A percentile compares a stretch with the other conserved stretches of the same genome.
These are phyloP conservation scores for Leccinum olivaceopallidum DNA, from an alignment of 768 basidiomycete species.

Conservation along the genomic window DNA sequence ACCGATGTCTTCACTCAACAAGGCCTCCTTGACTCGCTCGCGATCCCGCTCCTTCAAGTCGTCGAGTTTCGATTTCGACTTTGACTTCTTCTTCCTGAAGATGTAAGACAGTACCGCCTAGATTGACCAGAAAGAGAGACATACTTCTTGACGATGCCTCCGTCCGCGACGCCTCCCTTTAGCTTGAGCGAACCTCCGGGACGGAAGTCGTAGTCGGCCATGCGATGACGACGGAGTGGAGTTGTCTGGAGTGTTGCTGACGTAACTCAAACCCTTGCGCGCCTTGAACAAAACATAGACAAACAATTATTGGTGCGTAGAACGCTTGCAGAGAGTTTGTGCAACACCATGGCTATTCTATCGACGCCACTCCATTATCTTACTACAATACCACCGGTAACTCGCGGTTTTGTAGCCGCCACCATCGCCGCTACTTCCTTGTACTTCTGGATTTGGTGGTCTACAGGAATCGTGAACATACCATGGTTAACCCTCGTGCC, in stretches of 20 bases:
- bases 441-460: conserved; percentile 67
- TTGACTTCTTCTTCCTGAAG: conserved; percentile 79
- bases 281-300: conserved; percentile 22
- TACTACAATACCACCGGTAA: conserved; percentile 75
- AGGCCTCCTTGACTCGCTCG: conserved; percentile 47
- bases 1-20: conserved; percentile 49
- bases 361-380: conserved; percentile 70
- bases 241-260: conserved; percentile 25
- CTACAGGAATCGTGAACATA: conserved; percentile 41
- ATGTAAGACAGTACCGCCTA: conserved; percentile 10
- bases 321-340: not conserved
- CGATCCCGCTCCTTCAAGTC: conserved; percentile 45
- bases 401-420: conserved; percentile 66
- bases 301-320: conserved; percentile 19
- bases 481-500: conserved; percentile 83
- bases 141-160: conserved; percentile 83
- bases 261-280: conserved; percentile 26
- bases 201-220: conserved; percentile 85
- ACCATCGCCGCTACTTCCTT: conserved; percentile 58
- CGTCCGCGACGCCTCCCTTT: conserved; percentile 79
- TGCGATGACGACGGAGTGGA: conserved; percentile 33
- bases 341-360: conserved; percentile 64
- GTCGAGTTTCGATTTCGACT: conserved; percentile 62
- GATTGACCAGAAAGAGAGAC: conserved; percentile 22
- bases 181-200: conserved; percentile 89